Evolutionary conservation across 495 filamentous ascomycete genomes (phyloP), one percentile per base, ranked within the genome.

Genomic region (Penicillium bovifimosum): DNA sequence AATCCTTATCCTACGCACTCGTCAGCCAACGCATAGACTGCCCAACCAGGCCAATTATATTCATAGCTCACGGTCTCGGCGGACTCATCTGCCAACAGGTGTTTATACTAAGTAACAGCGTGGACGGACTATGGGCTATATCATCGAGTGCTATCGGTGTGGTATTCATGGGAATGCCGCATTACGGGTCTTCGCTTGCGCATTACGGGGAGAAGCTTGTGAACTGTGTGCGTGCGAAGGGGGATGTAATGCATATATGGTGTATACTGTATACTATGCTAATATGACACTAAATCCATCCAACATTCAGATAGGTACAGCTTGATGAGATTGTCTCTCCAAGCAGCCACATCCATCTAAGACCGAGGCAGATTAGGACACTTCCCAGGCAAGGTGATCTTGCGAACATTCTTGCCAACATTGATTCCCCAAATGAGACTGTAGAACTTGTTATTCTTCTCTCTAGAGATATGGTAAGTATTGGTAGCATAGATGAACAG

Each of bases 51-150:
- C 48, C 48, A 1, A 42, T 50, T 9, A 2, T 50, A 20, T 50
- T 42, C 8, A 42, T 50, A 11, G 48, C 48, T 6, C 39, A 50
- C 31, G 17, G 48, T 11, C n/a, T 50, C 0, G 48, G 48, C 5
- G 48, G 48, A 1, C 7, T 50, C 5, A 18, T 50, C 11, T 50
- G 48, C 20, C 48, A 50, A 17, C 38, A 50, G 28, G 29, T 39
- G 1, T 16, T 50, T 5, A 42, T 50, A 33, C 48, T 34, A 18
- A 50, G 48, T 18, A 50, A 33, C 14, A 6, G 6, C 29, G 33
- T 50, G 13, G 48, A 50, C 39, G 48, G 48, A 1, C 48, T 50
- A 24, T 50, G 48, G 48, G 38, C 14, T 9, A 50, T 50, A n/a
- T 41, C 48, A 2, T 42, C 38, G 9, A 26, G 20, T 9, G 13